Percentiles rank a stretch among this genome's conserved stretches.
These are phyloP conservation scores for Hypoxylon crocopeplum DNA, from an alignment of 495 filamentous ascomycete species.

Conservation along the genomic window DNA sequence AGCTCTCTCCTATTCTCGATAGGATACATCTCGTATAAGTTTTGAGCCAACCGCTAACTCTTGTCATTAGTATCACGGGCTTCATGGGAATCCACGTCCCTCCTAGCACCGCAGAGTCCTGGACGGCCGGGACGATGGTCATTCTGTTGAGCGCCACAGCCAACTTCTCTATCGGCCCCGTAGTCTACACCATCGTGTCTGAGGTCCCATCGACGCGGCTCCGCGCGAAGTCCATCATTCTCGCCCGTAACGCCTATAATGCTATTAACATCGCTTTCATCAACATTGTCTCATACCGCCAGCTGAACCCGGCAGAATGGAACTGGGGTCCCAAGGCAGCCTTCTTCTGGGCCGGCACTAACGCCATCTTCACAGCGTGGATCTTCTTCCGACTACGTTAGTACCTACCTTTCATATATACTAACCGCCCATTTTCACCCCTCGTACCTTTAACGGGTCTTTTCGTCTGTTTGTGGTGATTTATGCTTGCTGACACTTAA, in stretches of 20 bases:
- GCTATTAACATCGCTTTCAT: constrained; percentile 55
- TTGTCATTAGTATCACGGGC: constrained; percentile 44
- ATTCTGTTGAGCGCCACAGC: constrained; percentile 44
- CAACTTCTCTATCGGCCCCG: constrained; percentile 64
- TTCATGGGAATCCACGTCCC: constrained; percentile 40
- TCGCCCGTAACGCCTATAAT: constrained; percentile 62
- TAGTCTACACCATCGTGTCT: constrained; percentile 66
- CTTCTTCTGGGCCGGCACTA: constrained; percentile 64
- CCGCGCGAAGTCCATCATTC: constrained; percentile 60
- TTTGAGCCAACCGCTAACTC: too few relatives aligned
- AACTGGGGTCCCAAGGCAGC: constrained; percentile 59
- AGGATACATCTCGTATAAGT: too few relatives aligned
- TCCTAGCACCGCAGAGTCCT: constrained; percentile 39
- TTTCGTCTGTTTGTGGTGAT: too few relatives aligned
- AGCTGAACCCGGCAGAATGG: constrained; percentile 58
- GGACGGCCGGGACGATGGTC: constrained; percentile 60
- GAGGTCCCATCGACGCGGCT: constrained; percentile 63
- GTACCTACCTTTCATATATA: constrained; percentile 29
- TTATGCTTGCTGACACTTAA: neutral
- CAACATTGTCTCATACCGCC: constrained; percentile 55
- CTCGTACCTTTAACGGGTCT: neutral
- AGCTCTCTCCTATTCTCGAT: constrained; percentile 2
- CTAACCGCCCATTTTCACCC: neutral
- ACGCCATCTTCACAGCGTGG: constrained; percentile 51
- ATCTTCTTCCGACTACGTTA: constrained; percentile 51